A percentile compares a stretch with the other conserved stretches of the same genome.
These are phyloP conservation scores for Ordospora pajunii DNA, from an alignment of 371 early-diverging fungal genomes.

Conservation along the genomic window DNA sequence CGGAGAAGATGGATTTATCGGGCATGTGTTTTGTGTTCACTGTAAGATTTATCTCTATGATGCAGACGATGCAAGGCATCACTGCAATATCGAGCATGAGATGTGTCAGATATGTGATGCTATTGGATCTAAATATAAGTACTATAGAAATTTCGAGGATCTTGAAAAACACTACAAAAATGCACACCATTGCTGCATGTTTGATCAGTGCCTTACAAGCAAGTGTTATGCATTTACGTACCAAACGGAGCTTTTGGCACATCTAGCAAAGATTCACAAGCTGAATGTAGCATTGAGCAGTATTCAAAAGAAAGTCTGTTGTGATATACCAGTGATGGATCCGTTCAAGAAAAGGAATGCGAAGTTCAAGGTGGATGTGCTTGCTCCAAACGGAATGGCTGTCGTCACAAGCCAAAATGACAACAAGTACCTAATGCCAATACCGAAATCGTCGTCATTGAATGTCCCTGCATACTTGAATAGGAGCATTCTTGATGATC, in stretches of 20 bases:
- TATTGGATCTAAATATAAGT: conserved; percentile 50
- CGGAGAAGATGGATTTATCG: conserved; percentile 44
- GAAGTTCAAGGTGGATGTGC: not conserved
- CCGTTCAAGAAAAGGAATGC: not conserved
- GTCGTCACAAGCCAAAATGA: not conserved
- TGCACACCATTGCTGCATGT: conserved; percentile 56
- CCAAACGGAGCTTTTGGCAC: conserved; percentile 56
- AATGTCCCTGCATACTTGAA: conserved; percentile 47
- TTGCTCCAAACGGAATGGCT: not conserved
- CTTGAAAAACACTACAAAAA: conserved; percentile 57
- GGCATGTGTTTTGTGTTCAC: conserved; percentile 56
- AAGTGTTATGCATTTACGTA: conserved; percentile 59
- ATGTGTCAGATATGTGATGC: conserved; percentile 57
- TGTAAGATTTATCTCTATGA: conserved; percentile 57
- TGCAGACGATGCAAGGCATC: conserved; percentile 38
- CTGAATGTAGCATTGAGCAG: conserved; percentile 6
- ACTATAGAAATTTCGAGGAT: conserved; percentile 53
- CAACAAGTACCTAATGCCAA: not conserved
- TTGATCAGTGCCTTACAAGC: conserved; percentile 43
- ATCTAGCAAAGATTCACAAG: conserved; percentile 40
- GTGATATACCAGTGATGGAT: conserved; percentile 16
- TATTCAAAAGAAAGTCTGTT: not conserved
- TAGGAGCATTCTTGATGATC: conserved; percentile 31
- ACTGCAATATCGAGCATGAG: conserved; percentile 54
- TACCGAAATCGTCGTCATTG: not conserved